These are phyloP conservation scores for Thalia dealbata DNA, from an alignment of 176 grass and related monocot genomes.

Conservation along the genomic window DNA sequence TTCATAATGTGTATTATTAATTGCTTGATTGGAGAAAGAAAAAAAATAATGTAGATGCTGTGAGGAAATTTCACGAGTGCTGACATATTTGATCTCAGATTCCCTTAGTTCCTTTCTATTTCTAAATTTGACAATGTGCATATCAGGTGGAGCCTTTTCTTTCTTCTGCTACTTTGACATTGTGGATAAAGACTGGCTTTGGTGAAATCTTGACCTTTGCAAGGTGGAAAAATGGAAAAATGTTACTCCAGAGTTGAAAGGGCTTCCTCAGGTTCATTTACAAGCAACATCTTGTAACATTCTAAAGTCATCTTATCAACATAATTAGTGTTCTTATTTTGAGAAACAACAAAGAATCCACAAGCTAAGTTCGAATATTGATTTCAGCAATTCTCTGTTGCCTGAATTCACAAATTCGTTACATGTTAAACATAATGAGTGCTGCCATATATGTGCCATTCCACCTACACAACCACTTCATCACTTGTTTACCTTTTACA, in stretches of 20 bases:
- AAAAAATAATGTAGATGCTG: too few species aligned
- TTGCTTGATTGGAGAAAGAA: too few species aligned
- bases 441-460: too few species aligned
- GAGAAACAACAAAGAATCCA: background rate
- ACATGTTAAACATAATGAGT: background rate
- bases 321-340: background rate
- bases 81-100: background rate
- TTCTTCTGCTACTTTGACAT: background rate
- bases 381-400: background rate
- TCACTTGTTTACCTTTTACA: too few species aligned
- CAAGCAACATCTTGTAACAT: background rate
- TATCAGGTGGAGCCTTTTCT: background rate
- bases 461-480: too few species aligned
- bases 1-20: too few species aligned
- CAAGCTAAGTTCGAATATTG: background rate
- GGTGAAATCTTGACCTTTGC: background rate
- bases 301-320: background rate
- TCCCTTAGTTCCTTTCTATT: background rate
- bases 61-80: background rate
- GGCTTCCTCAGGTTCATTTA: background rate
- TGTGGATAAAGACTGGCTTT: background rate
- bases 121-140: background rate
- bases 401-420: background rate
- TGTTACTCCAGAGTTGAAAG: background rate
- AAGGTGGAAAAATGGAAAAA: conserved; percentile 7